These are phyloP conservation scores for Geranium rotundifolium DNA, from an alignment of 345 rosid genomes.

Conservation along the genomic window DNA sequence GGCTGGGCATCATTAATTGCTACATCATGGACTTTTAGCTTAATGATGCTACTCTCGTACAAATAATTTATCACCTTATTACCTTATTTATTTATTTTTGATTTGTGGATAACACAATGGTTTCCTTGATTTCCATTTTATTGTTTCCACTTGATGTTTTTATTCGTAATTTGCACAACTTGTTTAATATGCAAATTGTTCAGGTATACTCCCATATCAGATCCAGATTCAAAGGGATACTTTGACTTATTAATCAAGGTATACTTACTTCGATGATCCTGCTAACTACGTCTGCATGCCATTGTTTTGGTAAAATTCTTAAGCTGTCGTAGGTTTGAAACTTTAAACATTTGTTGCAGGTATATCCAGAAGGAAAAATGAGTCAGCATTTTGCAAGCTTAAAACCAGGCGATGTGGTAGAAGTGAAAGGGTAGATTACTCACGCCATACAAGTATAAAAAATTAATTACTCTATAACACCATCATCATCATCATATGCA, in stretches of 20 bases:
- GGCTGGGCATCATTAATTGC: background rate
- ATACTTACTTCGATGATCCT: slow-evolving; percentile 5
- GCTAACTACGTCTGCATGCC: background rate
- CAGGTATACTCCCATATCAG: slow-evolving; percentile 96
- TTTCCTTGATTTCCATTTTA: background rate
- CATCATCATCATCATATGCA: slow-evolving; percentile 1
- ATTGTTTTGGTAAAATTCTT: background rate
- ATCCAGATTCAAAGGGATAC: slow-evolving; percentile 74
- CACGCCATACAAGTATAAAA: background rate
- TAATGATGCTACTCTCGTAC: background rate
- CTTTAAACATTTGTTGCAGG: slow-evolving; percentile 31
- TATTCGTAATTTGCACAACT: background rate
- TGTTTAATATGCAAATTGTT: slow-evolving; percentile 9
- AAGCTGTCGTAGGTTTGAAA: slow-evolving; percentile 6
- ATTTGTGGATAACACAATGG: background rate
- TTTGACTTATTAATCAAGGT: slow-evolving; percentile 93
- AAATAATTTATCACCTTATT: background rate
- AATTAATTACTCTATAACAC: background rate
- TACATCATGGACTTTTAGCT: background rate
- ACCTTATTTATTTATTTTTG: background rate
- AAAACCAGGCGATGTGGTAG: slow-evolving; percentile 82
- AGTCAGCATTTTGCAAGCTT: slow-evolving; percentile 93
- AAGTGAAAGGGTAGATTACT: slow-evolving; percentile 70
- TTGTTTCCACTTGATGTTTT: background rate
- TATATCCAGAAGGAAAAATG: slow-evolving; percentile 96